Evolutionary conservation across 768 basidiomycete species (phyloP).

Genomic region (Leucocoprinus leucothites): DNA sequence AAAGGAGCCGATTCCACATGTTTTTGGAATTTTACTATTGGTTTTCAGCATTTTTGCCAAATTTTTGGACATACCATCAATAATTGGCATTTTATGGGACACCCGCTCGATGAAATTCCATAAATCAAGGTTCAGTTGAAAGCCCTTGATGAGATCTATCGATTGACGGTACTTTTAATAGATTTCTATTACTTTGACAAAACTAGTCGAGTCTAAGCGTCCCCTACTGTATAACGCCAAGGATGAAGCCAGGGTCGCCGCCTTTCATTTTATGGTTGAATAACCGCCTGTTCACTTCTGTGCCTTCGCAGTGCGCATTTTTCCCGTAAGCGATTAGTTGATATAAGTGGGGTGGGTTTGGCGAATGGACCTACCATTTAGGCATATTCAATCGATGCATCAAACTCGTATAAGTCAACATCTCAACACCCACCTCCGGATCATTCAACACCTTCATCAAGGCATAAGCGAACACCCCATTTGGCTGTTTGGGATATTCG

Average conservation of each 20-base stretch:
- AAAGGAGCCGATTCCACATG: no score
- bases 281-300: conserved; percentile 26
- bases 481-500: conserved; percentile 22
- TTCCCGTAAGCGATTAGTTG: conserved; percentile 21
- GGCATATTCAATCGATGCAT: conserved; percentile 30
- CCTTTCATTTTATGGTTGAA: conserved; percentile 27
- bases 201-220: no score
- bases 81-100: no score
- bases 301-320: conserved; percentile 33
- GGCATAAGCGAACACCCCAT: conserved; percentile 30
- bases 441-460: conserved; percentile 24
- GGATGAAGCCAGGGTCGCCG: conserved; percentile 27
- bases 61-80: no score
- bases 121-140: no score
- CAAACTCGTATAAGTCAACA: conserved; percentile 29
- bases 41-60: no score
- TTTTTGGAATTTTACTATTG: no score
- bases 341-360: background rate
- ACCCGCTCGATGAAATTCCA: no score
- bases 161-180: no score
- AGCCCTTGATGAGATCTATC: no score
- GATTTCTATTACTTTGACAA: no score
- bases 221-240: conserved; percentile 16
- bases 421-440: conserved; percentile 18
- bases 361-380: conserved; percentile 17